Base-by-base conservation (phyloP, 2,329 filamentous ascomycete species). In the Alternaria brassicicola region DNA sequence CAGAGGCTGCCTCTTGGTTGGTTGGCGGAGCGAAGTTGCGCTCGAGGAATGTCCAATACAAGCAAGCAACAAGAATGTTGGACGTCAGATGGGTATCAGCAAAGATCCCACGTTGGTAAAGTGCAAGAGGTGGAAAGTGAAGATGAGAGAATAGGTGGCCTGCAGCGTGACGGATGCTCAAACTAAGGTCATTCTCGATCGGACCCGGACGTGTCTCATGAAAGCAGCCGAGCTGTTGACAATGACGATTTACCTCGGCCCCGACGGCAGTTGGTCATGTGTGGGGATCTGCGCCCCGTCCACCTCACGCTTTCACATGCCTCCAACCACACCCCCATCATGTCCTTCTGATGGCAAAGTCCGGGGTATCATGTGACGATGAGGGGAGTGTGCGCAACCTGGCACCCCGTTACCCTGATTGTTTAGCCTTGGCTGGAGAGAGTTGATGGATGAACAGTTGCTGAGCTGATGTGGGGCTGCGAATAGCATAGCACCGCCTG, bases 51-150 rank as follows among this genome's bases (percentile, higher is more conserved):
- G 54, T 43, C 43, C 39, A 31, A 52, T 47, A 19, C 42, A 54
- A 25, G 47, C 42, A 52, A 47, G 9, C 42, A 26, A n/a, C 42
- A 31, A 60, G 33, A n/a, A 35, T 39, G 23, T 17, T 38, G 39
- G 38, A 36, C 21, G 55, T 23, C 43, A 55, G 52, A n/a, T 43
- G 59, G 64, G 62, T 60, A 63, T 66, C 62, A 65, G 47, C 46
- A 52, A 66, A 66, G 62, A 65, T 38, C 58, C 64, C 64, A 46
- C 45, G 31, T 7, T 41, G 23, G 48, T 45, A 52, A 54, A 41
- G 30, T 21, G 35, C 19, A 50, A 23, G 28, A 46, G 35, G n/a
- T 43, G 50, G 31, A 38, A 25, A 50, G 51, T 23, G 38, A 36
- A 21, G 52, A 41, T 52, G 45, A 30, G 54, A 52, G 42, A 17